Evolutionary conservation across 2,329 filamentous ascomycete species (phyloP).

Genomic region (Sordariomycetes sp.): DNA sequence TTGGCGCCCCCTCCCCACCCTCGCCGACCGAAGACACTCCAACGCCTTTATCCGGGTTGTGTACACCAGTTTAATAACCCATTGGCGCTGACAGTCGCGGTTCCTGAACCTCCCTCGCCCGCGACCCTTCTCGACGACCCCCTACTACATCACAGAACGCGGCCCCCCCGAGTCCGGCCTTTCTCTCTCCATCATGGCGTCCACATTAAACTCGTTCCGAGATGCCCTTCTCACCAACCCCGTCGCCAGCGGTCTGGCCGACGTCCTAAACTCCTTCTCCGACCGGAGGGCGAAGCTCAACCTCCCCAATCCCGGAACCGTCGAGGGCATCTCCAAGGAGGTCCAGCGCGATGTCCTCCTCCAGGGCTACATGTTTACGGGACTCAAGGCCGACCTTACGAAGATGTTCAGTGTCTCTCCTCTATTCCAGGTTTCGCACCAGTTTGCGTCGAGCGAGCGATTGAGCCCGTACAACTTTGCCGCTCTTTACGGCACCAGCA

Average conservation of each 20-base stretch:
- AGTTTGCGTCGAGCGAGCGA: constrained; percentile 88
- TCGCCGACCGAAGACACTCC: background rate
- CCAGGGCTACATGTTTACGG: constrained; percentile 94
- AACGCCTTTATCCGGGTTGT: background rate
- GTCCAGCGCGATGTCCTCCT: constrained; percentile 94
- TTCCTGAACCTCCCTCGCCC: background rate
- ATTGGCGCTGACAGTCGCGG: background rate
- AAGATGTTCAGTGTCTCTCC: constrained; percentile 92
- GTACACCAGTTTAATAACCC: background rate
- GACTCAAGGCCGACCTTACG: constrained; percentile 89
- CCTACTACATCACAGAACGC: background rate
- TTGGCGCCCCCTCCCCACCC: background rate
- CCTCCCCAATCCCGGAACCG: constrained; percentile 81
- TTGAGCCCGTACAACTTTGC: constrained; percentile 93
- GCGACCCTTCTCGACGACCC: background rate
- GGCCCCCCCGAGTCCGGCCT: background rate
- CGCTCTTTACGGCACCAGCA: constrained; percentile 84
- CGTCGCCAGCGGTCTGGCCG: constrained; percentile 55
- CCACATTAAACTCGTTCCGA: constrained; percentile 37
- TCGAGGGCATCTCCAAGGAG: constrained; percentile 83
- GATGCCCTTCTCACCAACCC: constrained; percentile 67
- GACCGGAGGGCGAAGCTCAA: constrained; percentile 82
- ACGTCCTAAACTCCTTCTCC: constrained; percentile 72
- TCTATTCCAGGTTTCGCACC: constrained; percentile 94
- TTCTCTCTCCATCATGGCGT: constrained; percentile 33